Evolutionary conservation across 345 rosid species (phyloP).

Genomic region (Clarkia xantiana): DNA sequence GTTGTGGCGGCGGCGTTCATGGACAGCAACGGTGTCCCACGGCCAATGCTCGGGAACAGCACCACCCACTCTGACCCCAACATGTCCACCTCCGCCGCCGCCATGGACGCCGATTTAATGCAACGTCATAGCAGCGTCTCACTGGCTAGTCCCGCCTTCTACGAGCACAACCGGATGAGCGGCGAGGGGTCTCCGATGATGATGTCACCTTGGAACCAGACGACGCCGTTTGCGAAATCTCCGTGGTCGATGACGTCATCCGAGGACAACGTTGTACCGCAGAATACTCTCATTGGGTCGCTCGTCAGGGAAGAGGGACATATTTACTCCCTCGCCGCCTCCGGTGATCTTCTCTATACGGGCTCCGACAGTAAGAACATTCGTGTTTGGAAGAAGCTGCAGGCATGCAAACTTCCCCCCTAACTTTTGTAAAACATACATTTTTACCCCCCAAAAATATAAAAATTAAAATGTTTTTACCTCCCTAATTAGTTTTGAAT

Average conservation of each 20-base stretch:
- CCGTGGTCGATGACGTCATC: constrained; percentile 18
- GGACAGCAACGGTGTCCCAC: constrained; percentile 12
- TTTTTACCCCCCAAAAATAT: too few relatives aligned
- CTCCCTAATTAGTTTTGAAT: too few relatives aligned
- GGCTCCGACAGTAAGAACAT: constrained; percentile 96
- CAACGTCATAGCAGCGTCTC: constrained; percentile 74
- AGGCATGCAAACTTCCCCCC: constrained; percentile 14
- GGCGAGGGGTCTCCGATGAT: constrained; percentile 83
- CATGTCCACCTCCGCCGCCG: constrained; percentile 11
- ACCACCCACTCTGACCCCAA: constrained; percentile 21
- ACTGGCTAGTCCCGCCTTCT: constrained; percentile 24
- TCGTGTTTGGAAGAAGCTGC: constrained; percentile 85
- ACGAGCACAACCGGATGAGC: constrained; percentile 47
- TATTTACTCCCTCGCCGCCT: constrained; percentile 77
- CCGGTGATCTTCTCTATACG: constrained; percentile 74
- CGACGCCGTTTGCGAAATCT: constrained; percentile 28
- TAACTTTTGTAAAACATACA: too few relatives aligned
- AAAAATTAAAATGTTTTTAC: too few relatives aligned
- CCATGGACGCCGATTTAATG: constrained; percentile 28
- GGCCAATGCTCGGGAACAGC: constrained; percentile 16
- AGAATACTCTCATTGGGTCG: constrained; percentile 69
- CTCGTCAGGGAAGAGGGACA: constrained; percentile 90
- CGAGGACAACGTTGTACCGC: constrained; percentile 32
- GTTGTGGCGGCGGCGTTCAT: constrained; percentile 8
- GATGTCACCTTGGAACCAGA: constrained; percentile 97